phyloP scores from a whole-genome alignment of 257 asterid genomes.

The Striga asiatica region DNA sequence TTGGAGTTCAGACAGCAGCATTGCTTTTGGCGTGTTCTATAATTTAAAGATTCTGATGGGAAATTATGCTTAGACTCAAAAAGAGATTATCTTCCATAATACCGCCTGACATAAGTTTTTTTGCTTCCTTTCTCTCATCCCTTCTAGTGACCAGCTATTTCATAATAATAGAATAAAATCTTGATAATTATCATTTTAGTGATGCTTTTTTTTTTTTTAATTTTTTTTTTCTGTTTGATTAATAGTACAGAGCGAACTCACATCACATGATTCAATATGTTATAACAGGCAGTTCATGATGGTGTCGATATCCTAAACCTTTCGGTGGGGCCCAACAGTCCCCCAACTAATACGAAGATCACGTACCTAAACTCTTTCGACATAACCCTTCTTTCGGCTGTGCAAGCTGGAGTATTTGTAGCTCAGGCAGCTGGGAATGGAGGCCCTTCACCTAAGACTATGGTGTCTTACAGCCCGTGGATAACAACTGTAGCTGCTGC shows the following conservation, averaged over 20 bases:
- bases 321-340: constrained; percentile 98
- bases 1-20: too few species aligned
- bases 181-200: too few species aligned
- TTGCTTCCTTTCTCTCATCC: background rate
- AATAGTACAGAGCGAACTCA: constrained; percentile 16
- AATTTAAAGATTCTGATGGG: too few species aligned
- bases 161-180: background rate
- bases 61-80: too few species aligned
- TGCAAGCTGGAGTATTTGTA: constrained; percentile 93
- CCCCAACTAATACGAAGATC: constrained; percentile 84
- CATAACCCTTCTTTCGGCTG: constrained; percentile 90
- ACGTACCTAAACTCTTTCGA: constrained; percentile 93
- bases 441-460: constrained; percentile 93
- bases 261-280: constrained; percentile 17
- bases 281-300: constrained; percentile 85
- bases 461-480: constrained; percentile 98
- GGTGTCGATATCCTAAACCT: constrained; percentile 96
- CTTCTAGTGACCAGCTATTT: background rate
- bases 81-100: too few species aligned
- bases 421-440: constrained; percentile 99
- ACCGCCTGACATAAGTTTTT: too few species aligned
- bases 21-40: too few species aligned
- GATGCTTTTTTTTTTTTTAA: too few species aligned
- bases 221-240: background rate
- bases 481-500: constrained; percentile 97